Conservation (phyloP, 257 asterid species). For the Paulownia fortunei region DNA sequence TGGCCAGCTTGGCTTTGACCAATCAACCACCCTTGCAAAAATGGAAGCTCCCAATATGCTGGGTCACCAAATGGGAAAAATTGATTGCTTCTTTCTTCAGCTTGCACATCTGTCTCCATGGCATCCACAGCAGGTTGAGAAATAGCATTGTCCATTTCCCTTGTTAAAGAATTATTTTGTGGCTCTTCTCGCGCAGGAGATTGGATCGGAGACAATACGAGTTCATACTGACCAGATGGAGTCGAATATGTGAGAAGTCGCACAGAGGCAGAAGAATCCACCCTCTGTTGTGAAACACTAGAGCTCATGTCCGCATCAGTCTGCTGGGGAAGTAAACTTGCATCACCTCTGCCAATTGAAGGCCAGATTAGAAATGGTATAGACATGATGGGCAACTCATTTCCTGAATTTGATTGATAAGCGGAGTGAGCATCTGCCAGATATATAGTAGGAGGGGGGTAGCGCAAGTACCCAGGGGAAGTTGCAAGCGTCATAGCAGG, state of each 20-base stretch:
- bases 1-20: slow-evolving; percentile 96
- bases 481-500: slow-evolving; percentile 92
- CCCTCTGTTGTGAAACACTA: slow-evolving; percentile 58
- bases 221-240: slow-evolving; percentile 95
- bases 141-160: slow-evolving; percentile 51
- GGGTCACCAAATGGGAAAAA: slow-evolving; percentile 84
- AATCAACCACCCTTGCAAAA: slow-evolving; percentile 94
- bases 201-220: slow-evolving; percentile 78
- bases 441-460: slow-evolving; percentile 93
- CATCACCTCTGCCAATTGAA: slow-evolving; percentile 63
- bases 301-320: slow-evolving; percentile 50
- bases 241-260: slow-evolving; percentile 87
- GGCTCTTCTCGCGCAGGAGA: slow-evolving; percentile 67
- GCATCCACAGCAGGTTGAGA: slow-evolving; percentile 60
- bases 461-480: slow-evolving; percentile 81
- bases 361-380: slow-evolving; percentile 83
- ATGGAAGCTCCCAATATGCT: slow-evolving; percentile 93
- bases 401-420: slow-evolving; percentile 65
- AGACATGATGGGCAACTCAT: slow-evolving; percentile 78
- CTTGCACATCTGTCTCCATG: slow-evolving; percentile 73
- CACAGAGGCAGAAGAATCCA: slow-evolving; percentile 73
- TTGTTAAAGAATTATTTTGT: slow-evolving; percentile 48
- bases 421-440: slow-evolving; percentile 77
- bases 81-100: slow-evolving; percentile 71
- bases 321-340: slow-evolving; percentile 48